Evolutionary conservation across 768 basidiomycete genomes (phyloP), one percentile per base, ranked within the genome.

Genomic region (Tricholomella constricta): DNA sequence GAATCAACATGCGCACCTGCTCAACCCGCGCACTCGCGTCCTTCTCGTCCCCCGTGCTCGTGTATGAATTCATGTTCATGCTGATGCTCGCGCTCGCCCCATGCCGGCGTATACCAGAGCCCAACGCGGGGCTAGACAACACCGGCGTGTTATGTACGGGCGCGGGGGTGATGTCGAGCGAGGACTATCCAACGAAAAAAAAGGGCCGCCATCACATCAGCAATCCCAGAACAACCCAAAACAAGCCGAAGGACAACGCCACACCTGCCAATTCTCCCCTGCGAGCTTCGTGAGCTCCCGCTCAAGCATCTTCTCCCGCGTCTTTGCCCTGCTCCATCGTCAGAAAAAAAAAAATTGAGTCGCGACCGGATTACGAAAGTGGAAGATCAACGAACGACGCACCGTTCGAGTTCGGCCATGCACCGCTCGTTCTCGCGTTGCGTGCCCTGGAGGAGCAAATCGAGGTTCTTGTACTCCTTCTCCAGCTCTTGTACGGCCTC

Each of bases 351-450:
- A 20, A n/a, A 23, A 22, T n/a, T n/a, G 8, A 8, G 8, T 6
- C 45, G 32, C 6, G 23, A 20, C 36, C 23, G n/a, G 3, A 12
- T 22, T 26, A 52, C 27, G 47, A 26, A 34, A 10, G 46, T 12
- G 41, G 14, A 44, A 37, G 27, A 12, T 15, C 25, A 36, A 42
- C 12, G 43, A 11, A 20, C n/a, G n/a, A 70, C 74, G 45, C 51
- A 85, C 88, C 85, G 77, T 51, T 92, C 90, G 2, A 91, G 74
- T 53, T 91, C 89, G 0, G 81, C 76, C 91, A 93, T 92, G 56
- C 85, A 88, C 44, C 86, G 77, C 60, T 92, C 90, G 61, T 94
- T 94, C 72, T 94, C 91, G 45, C 89, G 74, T 57, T 91, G 89
- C 0, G 91, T 92, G 0, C 90, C 91, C 54, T 88, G 82, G 0